phyloP scores from a whole-genome alignment of 1,284 basidiomycete species.

The Cystobasidiaceae sp. region DNA sequence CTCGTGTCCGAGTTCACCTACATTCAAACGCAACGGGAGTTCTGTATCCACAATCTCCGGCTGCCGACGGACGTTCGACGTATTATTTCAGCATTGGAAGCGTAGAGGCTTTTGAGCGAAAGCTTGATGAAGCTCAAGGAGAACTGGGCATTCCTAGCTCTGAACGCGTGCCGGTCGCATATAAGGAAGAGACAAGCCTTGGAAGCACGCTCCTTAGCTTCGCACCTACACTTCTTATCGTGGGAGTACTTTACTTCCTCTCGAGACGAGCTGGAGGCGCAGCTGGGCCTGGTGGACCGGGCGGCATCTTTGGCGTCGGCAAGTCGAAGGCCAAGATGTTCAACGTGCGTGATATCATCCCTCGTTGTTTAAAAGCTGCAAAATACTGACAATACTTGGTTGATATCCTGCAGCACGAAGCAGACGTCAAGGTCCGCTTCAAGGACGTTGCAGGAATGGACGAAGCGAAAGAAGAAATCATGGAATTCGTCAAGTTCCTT shows the following conservation, averaged over 20 bases:
- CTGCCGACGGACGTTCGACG: conserved; percentile 38
- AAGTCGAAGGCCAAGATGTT: conserved; percentile 93
- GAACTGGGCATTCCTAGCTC: conserved; percentile 86
- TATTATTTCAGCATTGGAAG: conserved; percentile 98
- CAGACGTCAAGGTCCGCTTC: conserved; percentile 88
- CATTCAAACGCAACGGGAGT: conserved; percentile 68
- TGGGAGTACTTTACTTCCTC: conserved; percentile 85
- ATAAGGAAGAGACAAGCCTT: conserved; percentile 88
- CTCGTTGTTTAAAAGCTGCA: too few relatives aligned
- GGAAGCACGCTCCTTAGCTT: conserved; percentile 81
- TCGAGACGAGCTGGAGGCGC: conserved; percentile 61
- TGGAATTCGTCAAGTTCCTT: conserved; percentile 99
- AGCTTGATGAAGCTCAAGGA: conserved; percentile 85
- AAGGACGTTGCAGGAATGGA: conserved; percentile 98
- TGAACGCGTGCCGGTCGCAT: conserved; percentile 94
- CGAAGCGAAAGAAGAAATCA: conserved; percentile 99
- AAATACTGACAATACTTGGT: background rate
- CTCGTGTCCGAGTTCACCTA: conserved; percentile 72
- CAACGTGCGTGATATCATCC: conserved; percentile 58
- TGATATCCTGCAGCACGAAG: conserved; percentile 65
- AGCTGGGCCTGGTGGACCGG: conserved; percentile 53
- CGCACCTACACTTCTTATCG: conserved; percentile 86
- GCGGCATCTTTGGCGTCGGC: conserved; percentile 95
- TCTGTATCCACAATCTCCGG: conserved; percentile 33
- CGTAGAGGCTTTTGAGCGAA: conserved; percentile 92